Base-by-base conservation (phyloP, 768 basidiomycete genomes). In the Leucosporidium creatinivorum region DNA sequence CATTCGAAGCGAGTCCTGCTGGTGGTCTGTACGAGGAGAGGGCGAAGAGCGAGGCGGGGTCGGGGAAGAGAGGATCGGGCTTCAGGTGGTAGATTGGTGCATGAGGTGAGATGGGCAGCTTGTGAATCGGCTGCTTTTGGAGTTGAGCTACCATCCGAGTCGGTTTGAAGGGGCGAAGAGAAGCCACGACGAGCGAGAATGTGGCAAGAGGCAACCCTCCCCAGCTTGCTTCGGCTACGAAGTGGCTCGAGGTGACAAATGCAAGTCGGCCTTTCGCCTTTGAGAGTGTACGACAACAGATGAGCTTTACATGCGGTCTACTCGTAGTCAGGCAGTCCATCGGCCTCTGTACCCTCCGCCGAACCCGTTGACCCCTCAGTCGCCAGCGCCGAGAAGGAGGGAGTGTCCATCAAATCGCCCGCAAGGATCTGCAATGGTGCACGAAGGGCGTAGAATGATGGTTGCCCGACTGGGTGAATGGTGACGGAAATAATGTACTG, bases 21-120 rank as follows among this genome's bases (percentile, higher is more conserved):
- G 70, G 67, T 4, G 70, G 65, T 3, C 56, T 56, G 60, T 66
- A 72, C 26, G 36, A 48, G 5, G 60, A 52, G 44, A 72, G 70
- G 8, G n/a, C 19, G n/a, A 72, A 50, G 18, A 69, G 59, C 4
- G 56, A 52, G 13, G 39, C 44, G 7, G 70, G 67, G 1, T 62
- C 52, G 10, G 67, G 70, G 44, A 67, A 61, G 39, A 72, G 63
- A n/a, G 70, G 67, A 48, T 72, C 70, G 56, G 63, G 25, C 47
- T 51, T 13, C 48, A 48, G 65, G 44, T 56, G 62, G 26, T 61
- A 61, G 19, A 31, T 15, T 4, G 48, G 59, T 4, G 63, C 52
- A 1, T 57, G 56, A 21, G 62, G 63, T 6, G 67, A 64, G 61
- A 71, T 30, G 26, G 67, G 56, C 50, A 71, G 63, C 13, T 26